Base-by-base conservation (phyloP, 73 alveolate species). In the Paramecium pentaurelia region DNA sequence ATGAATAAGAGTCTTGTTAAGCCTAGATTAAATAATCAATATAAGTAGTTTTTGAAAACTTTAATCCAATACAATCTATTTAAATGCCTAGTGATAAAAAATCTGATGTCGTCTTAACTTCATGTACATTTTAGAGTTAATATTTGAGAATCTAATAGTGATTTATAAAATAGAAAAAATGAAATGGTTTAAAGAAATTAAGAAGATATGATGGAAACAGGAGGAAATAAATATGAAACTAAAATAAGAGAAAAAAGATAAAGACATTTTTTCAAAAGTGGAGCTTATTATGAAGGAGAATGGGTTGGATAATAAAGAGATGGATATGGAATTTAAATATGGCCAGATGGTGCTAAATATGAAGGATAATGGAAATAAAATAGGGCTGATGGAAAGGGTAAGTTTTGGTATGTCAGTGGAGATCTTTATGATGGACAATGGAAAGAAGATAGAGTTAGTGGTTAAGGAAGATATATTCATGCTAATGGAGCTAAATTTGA, bases 281-380 rank as follows among this genome's bases (percentile, higher is more conserved):
- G 98, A 9, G 98, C 97, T 7, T 80, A 93, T 16, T 96, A 96
- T 54, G 96, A 93, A 18, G 98, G 98, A 14, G 95, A 96, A 80
- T 96, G 98, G 98, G 86, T 73, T 27, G 98, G 98, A 0, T 93
- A 95, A n/a, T 90, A 92, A 59, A 88, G 98, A 54, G 98, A 96
- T 86, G 98, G 98, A 1, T 84, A 58, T 36, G 95, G 93, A 37
- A 70, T 36, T 73, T 34, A 36, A 88, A 58, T 38, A 32, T 84
- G 95, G 95, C 37, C 28, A 75, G 85, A 84, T 49, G 92, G 92
- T 7, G 92, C 96, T 14, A 94, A 84, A 60, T 95, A 94, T 86
- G 95, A 75, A 70, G 99, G 99, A 77, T 44, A 94, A 73, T 96
- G 96, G 89, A 40, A 71, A 20, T 44, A 94, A 20, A 95, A 94